Evolutionary conservation across 495 filamentous ascomycete genomes (phyloP).

Genomic region (Penicillium mononematosum): DNA sequence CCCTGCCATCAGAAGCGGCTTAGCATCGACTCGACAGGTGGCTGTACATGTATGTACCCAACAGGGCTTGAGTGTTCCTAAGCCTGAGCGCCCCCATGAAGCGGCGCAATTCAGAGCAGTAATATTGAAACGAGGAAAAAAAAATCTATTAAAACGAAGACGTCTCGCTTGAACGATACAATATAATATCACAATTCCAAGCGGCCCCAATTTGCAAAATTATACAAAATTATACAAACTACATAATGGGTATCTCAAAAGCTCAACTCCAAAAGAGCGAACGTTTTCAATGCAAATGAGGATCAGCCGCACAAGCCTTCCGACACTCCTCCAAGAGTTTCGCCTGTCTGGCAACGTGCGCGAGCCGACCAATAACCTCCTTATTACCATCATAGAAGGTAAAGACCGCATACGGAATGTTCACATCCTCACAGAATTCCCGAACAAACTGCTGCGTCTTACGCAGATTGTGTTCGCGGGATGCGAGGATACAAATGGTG

Average conservation of each 20-base stretch:
- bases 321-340: conserved; percentile 78
- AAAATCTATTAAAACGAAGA: not conserved
- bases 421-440: conserved; percentile 80
- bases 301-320: conserved; percentile 39
- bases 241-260: not conserved
- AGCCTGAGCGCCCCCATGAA: too few species aligned
- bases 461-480: conserved; percentile 81
- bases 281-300: conserved; percentile 15
- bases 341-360: conserved; percentile 78
- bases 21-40: too few species aligned
- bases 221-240: not conserved
- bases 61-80: too few species aligned
- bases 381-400: conserved; percentile 85
- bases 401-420: conserved; percentile 83
- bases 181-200: not conserved
- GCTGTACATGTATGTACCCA: too few species aligned
- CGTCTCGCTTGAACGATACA: not conserved
- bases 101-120: not conserved
- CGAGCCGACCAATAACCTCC: conserved; percentile 74
- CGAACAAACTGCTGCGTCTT: conserved; percentile 73
- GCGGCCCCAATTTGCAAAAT: not conserved
- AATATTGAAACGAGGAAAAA: not conserved
- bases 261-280: not conserved
- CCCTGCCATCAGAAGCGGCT: too few species aligned
- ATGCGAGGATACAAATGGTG: conserved; percentile 86